A percentile compares a stretch with the other conserved stretches of the same genome.
phyloP scores from a whole-genome alignment of 352 stramenopile genomes.

The Phytophthora pinifolia region DNA sequence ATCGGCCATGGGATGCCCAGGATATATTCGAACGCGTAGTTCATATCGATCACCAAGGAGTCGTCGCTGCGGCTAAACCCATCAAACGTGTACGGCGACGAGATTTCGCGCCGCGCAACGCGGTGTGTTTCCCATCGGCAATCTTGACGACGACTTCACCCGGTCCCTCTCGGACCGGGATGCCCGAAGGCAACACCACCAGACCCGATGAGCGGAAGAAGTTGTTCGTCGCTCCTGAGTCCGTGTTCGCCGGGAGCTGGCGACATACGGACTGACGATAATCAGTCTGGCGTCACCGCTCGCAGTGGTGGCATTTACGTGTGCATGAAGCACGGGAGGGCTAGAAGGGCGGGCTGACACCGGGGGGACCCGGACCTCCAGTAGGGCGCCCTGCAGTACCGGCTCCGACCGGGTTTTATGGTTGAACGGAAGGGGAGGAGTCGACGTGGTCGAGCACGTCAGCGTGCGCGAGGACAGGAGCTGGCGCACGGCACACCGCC shows the following conservation, averaged over 20 bases:
- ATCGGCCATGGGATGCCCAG: slow-evolving; percentile 18
- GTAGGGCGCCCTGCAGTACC: slow-evolving; percentile 9
- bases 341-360: slow-evolving; percentile 1
- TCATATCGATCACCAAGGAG: slow-evolving; percentile 24
- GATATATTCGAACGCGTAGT: slow-evolving; percentile 29
- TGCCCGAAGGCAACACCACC: slow-evolving; percentile 4
- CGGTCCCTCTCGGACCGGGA: neutral
- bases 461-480: no score
- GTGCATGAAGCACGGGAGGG: slow-evolving; percentile 11
- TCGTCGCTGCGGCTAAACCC: slow-evolving; percentile 14
- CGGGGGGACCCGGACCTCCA: slow-evolving; percentile 4
- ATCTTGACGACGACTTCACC: slow-evolving; percentile 11
- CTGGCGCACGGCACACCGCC: slow-evolving; percentile 2
- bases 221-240: slow-evolving; percentile 29
- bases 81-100: slow-evolving; percentile 13
- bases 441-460: neutral
- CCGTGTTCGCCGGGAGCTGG: neutral
- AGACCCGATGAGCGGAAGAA: slow-evolving; percentile 16
- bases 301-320: slow-evolving; percentile 9
- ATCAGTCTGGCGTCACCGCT: no score
- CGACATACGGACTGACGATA: slow-evolving; percentile 6
- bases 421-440: neutral
- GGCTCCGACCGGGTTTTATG: slow-evolving; percentile 1
- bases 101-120: slow-evolving; percentile 3
- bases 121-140: slow-evolving; percentile 14